Evolutionary conservation across 2,329 filamentous ascomycete species (phyloP).

Genomic region (Colletotrichum sp.): DNA sequence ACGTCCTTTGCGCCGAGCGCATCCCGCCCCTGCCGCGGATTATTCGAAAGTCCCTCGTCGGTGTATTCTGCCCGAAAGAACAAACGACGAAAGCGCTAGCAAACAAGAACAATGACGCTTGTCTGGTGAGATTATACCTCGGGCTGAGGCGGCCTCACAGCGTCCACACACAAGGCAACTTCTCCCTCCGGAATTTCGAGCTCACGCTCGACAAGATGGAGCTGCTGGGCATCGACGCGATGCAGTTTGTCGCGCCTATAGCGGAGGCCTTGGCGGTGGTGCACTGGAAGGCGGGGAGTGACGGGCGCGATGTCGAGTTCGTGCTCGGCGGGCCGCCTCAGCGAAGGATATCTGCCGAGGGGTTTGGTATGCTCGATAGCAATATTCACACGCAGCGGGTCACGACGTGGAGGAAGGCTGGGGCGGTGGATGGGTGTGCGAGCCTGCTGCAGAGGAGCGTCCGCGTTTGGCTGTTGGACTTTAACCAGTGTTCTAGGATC

Average conservation of each 20-base stretch:
- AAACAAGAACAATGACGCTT: neutral
- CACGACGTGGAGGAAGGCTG: neutral
- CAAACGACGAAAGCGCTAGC: neutral
- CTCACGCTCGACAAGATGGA: neutral
- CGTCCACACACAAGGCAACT: fast-evolving
- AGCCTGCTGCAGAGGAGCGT: neutral
- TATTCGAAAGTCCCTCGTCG: fast-evolving
- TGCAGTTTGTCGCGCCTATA: neutral
- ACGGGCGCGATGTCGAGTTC: neutral
- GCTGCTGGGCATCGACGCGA: neutral
- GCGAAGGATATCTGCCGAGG: neutral
- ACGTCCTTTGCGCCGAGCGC: neutral
- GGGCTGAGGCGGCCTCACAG: neutral
- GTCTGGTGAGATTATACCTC: neutral
- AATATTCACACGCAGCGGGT: neutral
- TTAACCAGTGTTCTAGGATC: neutral
- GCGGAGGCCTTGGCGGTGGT: neutral
- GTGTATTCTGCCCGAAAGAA: neutral
- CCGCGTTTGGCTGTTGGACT: neutral
- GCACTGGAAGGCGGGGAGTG: neutral
- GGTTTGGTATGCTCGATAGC: neutral
- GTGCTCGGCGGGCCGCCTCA: neutral
- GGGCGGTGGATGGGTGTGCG: neutral
- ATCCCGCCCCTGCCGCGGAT: neutral
- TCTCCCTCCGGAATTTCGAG: neutral